Evolutionary conservation across 345 rosid species (phyloP).

Genomic region (Salix viminalis): DNA sequence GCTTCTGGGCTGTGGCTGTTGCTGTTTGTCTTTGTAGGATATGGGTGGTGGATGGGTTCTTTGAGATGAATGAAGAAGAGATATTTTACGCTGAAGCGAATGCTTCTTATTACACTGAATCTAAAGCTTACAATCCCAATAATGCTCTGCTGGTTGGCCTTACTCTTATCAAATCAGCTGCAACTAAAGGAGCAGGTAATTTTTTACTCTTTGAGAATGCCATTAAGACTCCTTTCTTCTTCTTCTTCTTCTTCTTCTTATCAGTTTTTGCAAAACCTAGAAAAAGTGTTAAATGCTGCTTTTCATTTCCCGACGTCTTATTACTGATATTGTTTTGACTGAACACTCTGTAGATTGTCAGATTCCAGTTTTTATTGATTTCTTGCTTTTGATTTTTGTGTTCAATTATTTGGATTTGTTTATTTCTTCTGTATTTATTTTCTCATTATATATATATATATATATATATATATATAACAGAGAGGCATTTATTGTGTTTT

Average conservation of each 20-base stretch:
- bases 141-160: slow-evolving; percentile 75
- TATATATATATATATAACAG: background rate
- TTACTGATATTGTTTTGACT: background rate
- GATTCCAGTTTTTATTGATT: background rate
- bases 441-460: too few relatives aligned
- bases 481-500: background rate
- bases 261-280: background rate
- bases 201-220: background rate
- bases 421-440: background rate
- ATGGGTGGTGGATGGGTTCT: slow-evolving; percentile 37
- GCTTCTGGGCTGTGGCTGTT: slow-evolving; percentile 29
- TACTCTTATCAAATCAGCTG: slow-evolving; percentile 70
- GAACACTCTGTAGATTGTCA: background rate
- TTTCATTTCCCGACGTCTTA: background rate
- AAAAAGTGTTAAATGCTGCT: background rate
- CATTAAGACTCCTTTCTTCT: background rate
- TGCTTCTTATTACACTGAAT: slow-evolving; percentile 15
- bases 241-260: background rate
- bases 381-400: background rate
- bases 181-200: slow-evolving; percentile 81
- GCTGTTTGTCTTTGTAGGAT: slow-evolving; percentile 19
- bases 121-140: slow-evolving; percentile 20
- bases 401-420: background rate
- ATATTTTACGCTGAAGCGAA: slow-evolving; percentile 42
- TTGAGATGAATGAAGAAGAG: slow-evolving; percentile 57